Percentiles rank a stretch among this genome's conserved stretches.
These are phyloP conservation scores for Fusarium kyushuense DNA, from an alignment of 2,329 filamentous ascomycete species.

Conservation along the genomic window DNA sequence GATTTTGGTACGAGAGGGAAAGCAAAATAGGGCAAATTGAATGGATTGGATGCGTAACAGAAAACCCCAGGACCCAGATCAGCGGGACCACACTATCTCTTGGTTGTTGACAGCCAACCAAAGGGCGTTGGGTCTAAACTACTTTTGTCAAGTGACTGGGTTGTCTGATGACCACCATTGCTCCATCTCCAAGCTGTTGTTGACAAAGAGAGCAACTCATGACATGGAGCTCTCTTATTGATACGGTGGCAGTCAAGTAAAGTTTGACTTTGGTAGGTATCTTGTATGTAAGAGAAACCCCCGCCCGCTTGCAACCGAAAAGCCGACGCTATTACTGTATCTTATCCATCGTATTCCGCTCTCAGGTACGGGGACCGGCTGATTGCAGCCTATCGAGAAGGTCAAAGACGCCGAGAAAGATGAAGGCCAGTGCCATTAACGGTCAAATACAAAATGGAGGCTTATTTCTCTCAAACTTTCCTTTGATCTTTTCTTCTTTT, in stretches of 20 bases:
- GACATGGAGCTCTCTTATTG: slow-evolving; percentile 2
- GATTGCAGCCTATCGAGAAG: slow-evolving; percentile 44
- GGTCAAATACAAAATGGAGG: slow-evolving; percentile 43
- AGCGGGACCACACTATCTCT: slow-evolving; percentile 30
- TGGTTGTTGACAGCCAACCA: slow-evolving; percentile 19
- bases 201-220: slow-evolving; percentile 35
- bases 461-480: slow-evolving; percentile 11
- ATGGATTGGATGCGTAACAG: slow-evolving; percentile 34
- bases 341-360: slow-evolving; percentile 40
- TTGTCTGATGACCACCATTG: slow-evolving; percentile 38
- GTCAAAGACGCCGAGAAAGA: slow-evolving; percentile 29
- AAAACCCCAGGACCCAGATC: slow-evolving; percentile 37
- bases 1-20: slow-evolving; percentile 27
- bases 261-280: background rate
- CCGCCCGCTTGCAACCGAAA: slow-evolving; percentile 29
- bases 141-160: slow-evolving; percentile 25
- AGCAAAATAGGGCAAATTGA: slow-evolving; percentile 13
- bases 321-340: slow-evolving; percentile 41
- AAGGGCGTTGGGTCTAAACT: slow-evolving; percentile 7
- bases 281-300: slow-evolving; percentile 31
- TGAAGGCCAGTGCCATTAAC: slow-evolving; percentile 29
- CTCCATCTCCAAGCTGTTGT: slow-evolving; percentile 13
- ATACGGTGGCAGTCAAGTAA: background rate
- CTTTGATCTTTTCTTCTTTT: background rate
- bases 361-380: slow-evolving; percentile 37